These are phyloP conservation scores for Colletotrichum coccodes DNA, from an alignment of 2,329 filamentous ascomycete species.

Conservation along the genomic window DNA sequence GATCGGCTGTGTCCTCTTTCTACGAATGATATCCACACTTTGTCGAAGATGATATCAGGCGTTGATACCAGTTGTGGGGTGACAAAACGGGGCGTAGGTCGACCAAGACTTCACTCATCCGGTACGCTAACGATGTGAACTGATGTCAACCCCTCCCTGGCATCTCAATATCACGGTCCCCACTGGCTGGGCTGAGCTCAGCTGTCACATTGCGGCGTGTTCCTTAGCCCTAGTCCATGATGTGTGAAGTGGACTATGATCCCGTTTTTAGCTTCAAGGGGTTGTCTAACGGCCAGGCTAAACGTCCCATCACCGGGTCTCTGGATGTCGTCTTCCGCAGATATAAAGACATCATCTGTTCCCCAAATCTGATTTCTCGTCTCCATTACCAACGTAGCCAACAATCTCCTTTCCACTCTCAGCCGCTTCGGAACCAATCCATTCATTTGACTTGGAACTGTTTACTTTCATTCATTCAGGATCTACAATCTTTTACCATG, in stretches of 20 bases:
- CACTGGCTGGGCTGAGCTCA: neutral
- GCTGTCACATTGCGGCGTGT: neutral
- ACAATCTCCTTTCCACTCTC: neutral
- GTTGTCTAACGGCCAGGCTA: neutral
- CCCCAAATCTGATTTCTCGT: neutral
- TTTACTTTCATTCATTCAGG: neutral
- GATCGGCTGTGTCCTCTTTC: too few species aligned
- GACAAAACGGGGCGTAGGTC: neutral
- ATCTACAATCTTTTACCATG: neutral
- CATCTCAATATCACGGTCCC: neutral
- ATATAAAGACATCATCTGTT: neutral
- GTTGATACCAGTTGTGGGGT: neutral
- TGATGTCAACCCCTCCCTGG: neutral
- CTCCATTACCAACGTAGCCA: neutral
- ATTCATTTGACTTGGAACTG: neutral
- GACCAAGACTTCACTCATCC: neutral
- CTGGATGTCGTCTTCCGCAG: neutral
- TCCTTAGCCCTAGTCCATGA: neutral
- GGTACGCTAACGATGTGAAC: neutral
- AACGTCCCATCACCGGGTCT: neutral
- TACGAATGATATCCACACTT: too few species aligned
- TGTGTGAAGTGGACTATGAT: conserved; percentile 3
- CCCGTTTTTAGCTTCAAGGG: neutral
- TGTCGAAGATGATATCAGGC: neutral
- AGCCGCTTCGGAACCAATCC: neutral